phyloP scores from a whole-genome alignment of 2,329 filamentous ascomycete species.

The Aureobasidium sp. region DNA sequence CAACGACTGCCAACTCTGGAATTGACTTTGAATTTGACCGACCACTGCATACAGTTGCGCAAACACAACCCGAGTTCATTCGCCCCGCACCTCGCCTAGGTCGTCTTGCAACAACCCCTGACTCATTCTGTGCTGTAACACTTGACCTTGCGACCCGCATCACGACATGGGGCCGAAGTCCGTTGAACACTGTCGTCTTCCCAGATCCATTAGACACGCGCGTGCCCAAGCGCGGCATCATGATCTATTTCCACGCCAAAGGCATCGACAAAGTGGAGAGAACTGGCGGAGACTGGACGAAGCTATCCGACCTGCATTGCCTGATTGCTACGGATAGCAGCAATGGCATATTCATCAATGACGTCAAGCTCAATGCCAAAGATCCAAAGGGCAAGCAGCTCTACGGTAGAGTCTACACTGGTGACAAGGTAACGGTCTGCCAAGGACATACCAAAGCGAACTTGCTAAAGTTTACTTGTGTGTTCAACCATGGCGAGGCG shows the following conservation, averaged over 20 bases:
- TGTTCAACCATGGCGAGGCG: slow-evolving; percentile 34
- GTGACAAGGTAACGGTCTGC: slow-evolving; percentile 69
- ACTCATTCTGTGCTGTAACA: slow-evolving; percentile 56
- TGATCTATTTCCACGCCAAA: slow-evolving; percentile 64
- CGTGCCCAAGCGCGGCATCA: slow-evolving; percentile 74
- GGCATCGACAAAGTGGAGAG: slow-evolving; percentile 51
- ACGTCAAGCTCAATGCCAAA: slow-evolving; percentile 51
- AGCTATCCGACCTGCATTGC: slow-evolving; percentile 48
- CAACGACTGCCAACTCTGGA: slow-evolving; percentile 8
- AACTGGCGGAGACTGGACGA: slow-evolving; percentile 45
- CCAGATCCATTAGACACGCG: slow-evolving; percentile 53
- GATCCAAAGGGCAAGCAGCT: slow-evolving; percentile 42
- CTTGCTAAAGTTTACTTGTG: slow-evolving; percentile 33
- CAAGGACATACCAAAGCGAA: slow-evolving; percentile 27
- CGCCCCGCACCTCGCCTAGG: slow-evolving; percentile 46
- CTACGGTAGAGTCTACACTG: slow-evolving; percentile 62
- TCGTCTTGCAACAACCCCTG: slow-evolving; percentile 54
- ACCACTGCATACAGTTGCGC: slow-evolving; percentile 12
- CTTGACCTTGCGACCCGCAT: slow-evolving; percentile 58
- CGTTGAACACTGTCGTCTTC: slow-evolving; percentile 60
- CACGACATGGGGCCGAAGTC: slow-evolving; percentile 68
- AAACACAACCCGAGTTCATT: slow-evolving; percentile 22
- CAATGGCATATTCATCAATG: slow-evolving; percentile 68
- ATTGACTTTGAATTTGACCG: background rate
- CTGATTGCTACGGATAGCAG: slow-evolving; percentile 75